These are phyloP conservation scores for Lepidium aucheri DNA, from an alignment of 345 rosid genomes.

Conservation along the genomic window DNA sequence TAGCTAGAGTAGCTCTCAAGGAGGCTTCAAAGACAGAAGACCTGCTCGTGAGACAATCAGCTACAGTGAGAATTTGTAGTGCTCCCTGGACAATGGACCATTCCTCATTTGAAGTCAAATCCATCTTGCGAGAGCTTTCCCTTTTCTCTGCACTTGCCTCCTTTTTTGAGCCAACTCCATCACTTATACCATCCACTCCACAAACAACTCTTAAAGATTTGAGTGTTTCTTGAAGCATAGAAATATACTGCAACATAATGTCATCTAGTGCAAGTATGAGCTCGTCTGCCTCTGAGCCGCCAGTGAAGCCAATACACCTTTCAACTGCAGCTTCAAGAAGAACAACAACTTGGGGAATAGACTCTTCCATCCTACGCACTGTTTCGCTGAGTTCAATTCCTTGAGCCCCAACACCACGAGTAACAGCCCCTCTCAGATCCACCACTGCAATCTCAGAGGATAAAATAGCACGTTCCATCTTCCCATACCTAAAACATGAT, in stretches of 20 bases:
- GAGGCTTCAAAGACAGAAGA: conserved; percentile 95
- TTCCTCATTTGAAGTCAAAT: conserved; percentile 75
- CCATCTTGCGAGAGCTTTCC: conserved; percentile 56
- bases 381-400: conserved; percentile 98
- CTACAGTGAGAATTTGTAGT: conserved; percentile 86
- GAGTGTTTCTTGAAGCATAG: conserved; percentile 85
- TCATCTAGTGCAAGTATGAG: conserved; percentile 89
- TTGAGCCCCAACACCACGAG: conserved; percentile 97
- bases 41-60: conserved; percentile 91
- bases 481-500: conserved; percentile 62
- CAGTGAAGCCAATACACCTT: conserved; percentile 84
- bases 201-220: conserved; percentile 87
- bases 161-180: conserved; percentile 44
- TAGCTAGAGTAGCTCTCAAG: conserved; percentile 85
- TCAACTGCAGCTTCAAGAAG: conserved; percentile 97
- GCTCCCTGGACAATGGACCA: conserved; percentile 99
- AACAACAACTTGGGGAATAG: conserved; percentile 84
- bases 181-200: conserved; percentile 84
- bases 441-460: conserved; percentile 85
- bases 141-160: conserved; percentile 44
- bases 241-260: conserved; percentile 80
- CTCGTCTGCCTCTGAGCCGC: conserved; percentile 97
- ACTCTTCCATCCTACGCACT: conserved; percentile 98
- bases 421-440: conserved; percentile 95
- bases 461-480: conserved; percentile 86